A percentile compares a stretch with the other conserved stretches of the same genome.
Evolutionary conservation across 2,329 filamentous ascomycete species (phyloP).

Genomic region (Fusarium nanum): DNA sequence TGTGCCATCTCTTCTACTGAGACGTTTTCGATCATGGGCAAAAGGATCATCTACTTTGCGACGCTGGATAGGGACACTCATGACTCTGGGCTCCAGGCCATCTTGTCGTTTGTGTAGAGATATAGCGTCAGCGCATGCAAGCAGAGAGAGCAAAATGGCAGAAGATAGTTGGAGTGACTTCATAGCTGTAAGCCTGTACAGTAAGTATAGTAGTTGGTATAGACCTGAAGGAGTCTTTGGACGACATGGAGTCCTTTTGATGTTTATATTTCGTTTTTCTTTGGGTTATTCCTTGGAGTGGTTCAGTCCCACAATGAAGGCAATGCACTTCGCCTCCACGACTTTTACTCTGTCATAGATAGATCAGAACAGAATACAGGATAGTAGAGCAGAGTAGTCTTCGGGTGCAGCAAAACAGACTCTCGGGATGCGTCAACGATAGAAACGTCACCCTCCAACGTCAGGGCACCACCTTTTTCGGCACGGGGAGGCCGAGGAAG

Average conservation of each 20-base stretch:
- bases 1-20: conserved; percentile 56
- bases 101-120: conserved; percentile 48
- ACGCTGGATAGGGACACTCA: conserved; percentile 59
- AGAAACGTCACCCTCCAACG: conserved; percentile 18
- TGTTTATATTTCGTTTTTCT: not conserved
- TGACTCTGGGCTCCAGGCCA: conserved; percentile 55
- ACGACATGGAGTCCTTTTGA: not conserved
- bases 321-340: not conserved
- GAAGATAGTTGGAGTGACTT: conserved; percentile 49
- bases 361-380: not conserved
- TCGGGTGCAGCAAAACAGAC: conserved; percentile 2
- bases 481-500: conserved; percentile 31
- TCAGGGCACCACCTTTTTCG: conserved; percentile 36
- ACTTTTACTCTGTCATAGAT: conserved; percentile 17
- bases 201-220: not conserved
- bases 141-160: conserved; percentile 39
- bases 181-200: conserved; percentile 48
- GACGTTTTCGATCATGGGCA: conserved; percentile 57
- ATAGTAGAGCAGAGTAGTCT: not conserved
- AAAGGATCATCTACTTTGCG: conserved; percentile 55
- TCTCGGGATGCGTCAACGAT: conserved; percentile 37
- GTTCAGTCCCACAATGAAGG: not conserved
- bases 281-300: not conserved
- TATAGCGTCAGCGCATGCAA: conserved; percentile 45
- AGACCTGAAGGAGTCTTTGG: not conserved